Base-by-base conservation (phyloP, 768 basidiomycete species). In the Suillus subluteus region DNA sequence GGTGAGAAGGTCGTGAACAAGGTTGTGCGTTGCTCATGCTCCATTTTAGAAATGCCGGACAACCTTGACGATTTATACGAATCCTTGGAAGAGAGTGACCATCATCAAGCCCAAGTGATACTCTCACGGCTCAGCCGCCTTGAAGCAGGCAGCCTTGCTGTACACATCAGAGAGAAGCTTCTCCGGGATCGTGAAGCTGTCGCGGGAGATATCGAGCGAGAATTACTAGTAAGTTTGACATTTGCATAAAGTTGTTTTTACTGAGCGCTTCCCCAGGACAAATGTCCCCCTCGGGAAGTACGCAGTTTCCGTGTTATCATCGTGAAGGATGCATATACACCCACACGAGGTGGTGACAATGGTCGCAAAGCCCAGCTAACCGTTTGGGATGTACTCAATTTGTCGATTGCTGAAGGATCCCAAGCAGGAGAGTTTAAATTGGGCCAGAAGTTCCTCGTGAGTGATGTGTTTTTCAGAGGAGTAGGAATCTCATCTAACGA, bases 261-360 rank as follows among this genome's bases (percentile, higher is more conserved):
- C 55, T 56, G 43, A 63, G 63, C 62, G n/a, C 48, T 55, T 35
- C 69, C 68, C 32, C 73, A 90, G 88, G 78, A 75, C 21, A 73
- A 79, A 38, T 95, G 89, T 71, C 95, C 95, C 4, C 82, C 88
- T 3, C 87, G 96, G 7, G 79, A 92, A 30, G 88, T 95, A 15
- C 86, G 89, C 50, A 87, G 83, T 62, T 95, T 97, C 78, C 83
- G 94, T 52, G 87, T 96, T 6, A 73, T 95, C 18, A 80, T 88
- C 16, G 83, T 90, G 18, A 80, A 85, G 69, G 96, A 92, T 73
- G 85, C 87, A 21, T 81, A 82, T 43, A 11, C 41, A 21, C 1
- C 26, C 18, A 89, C 87, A 35, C 69, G 73, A 0, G 82, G 84
- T 67, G 80, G 83, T 62, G 82, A 83, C 0, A 79, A 86, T 9